Conservation (phyloP, 768 basidiomycete genomes). For the Pleurotus tuoliensis region DNA sequence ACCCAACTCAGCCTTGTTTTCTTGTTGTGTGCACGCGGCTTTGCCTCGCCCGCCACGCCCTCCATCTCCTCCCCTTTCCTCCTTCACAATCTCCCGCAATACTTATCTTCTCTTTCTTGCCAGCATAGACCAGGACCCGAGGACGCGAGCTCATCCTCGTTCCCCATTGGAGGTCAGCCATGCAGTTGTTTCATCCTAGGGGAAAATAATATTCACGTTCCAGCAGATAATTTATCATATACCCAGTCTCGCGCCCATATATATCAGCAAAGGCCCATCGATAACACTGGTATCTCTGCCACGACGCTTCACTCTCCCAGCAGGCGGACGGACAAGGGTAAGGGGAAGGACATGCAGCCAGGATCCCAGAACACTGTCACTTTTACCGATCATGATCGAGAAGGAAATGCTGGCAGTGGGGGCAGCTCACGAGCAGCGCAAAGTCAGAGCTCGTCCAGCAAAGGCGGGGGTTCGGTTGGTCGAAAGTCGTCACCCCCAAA, state of each 20-base stretch:
- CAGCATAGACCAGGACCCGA: constrained; percentile 1
- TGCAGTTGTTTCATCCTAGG: constrained; percentile 17
- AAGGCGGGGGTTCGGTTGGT: neutral
- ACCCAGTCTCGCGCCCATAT: constrained; percentile 17
- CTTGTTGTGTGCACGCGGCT: neutral
- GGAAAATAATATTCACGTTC: constrained; percentile 5
- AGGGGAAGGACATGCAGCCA: constrained; percentile 9
- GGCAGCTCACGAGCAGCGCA: neutral
- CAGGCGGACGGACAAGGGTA: constrained; percentile 16
- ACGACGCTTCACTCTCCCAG: constrained; percentile 5
- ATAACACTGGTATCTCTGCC: constrained; percentile 3
- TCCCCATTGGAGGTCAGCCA: neutral
- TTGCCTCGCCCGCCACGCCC: neutral
- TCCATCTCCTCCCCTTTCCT: neutral
- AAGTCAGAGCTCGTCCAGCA: neutral
- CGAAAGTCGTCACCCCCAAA: constrained; percentile 4
- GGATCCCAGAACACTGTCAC: constrained; percentile 9
- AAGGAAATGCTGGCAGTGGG: neutral
- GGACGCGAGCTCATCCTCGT: constrained; percentile 1
- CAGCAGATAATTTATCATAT: constrained; percentile 30
- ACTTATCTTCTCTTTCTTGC: constrained; percentile 2
- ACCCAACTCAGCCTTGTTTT: no score
- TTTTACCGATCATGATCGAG: constrained; percentile 9
- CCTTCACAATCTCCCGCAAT: neutral
- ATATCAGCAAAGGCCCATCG: constrained; percentile 10